phyloP scores from a whole-genome alignment of 805 yeast species.

The Suhomyces sp. region DNA sequence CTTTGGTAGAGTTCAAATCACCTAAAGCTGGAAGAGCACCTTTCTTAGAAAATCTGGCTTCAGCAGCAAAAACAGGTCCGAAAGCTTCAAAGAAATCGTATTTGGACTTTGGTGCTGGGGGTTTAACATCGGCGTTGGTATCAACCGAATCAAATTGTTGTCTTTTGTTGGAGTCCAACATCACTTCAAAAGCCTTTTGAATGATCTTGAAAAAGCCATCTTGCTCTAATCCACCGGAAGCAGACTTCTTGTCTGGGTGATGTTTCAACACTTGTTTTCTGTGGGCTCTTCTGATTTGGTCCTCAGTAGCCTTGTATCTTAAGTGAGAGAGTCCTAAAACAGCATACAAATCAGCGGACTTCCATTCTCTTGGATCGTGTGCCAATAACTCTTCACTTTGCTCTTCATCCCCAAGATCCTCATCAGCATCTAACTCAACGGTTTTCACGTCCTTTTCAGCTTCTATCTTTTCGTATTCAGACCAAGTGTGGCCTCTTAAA shows the following conservation, averaged over 20 bases:
- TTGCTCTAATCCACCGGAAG: slow-evolving; percentile 81
- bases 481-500: slow-evolving; percentile 96
- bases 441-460: slow-evolving; percentile 81
- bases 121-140: slow-evolving; percentile 76
- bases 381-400: slow-evolving; percentile 66
- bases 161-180: slow-evolving; percentile 83
- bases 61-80: slow-evolving; percentile 88
- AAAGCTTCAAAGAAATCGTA: slow-evolving; percentile 90
- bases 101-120: slow-evolving; percentile 64
- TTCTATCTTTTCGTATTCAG: slow-evolving; percentile 91
- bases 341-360: slow-evolving; percentile 91
- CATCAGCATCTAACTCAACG: slow-evolving; percentile 62
- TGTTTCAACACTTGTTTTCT: slow-evolving; percentile 94
- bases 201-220: slow-evolving; percentile 98
- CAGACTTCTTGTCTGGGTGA: slow-evolving; percentile 98
- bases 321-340: slow-evolving; percentile 91
- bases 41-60: slow-evolving; percentile 88
- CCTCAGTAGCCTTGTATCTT: slow-evolving; percentile 88
- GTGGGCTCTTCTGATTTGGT: slow-evolving; percentile 94
- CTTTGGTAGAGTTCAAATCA: slow-evolving; percentile 60
- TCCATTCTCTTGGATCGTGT: slow-evolving; percentile 98
- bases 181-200: slow-evolving; percentile 91
- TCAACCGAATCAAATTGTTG: slow-evolving; percentile 96
- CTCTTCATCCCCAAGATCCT: slow-evolving; percentile 73
- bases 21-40: slow-evolving; percentile 89